These are phyloP conservation scores for Fusarium kyushuense DNA, from an alignment of 2,329 filamentous ascomycete species.

Conservation along the genomic window DNA sequence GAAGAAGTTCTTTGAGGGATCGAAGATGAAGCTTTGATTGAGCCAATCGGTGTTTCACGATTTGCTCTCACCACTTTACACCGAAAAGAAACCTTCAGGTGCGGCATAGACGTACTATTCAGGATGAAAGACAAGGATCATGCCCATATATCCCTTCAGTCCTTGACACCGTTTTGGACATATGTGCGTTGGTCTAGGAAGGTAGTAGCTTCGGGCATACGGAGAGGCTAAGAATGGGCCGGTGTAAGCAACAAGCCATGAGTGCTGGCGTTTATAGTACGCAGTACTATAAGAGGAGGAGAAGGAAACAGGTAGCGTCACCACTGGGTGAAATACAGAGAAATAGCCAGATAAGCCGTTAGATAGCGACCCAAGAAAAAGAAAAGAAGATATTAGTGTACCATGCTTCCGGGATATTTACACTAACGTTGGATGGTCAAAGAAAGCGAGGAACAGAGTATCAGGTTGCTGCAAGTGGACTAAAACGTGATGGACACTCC, in stretches of 20 bases:
- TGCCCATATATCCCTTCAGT: slow-evolving; percentile 5
- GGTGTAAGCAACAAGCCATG: slow-evolving; percentile 4
- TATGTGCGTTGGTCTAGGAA: slow-evolving; percentile 12
- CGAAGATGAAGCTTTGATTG: slow-evolving; percentile 2
- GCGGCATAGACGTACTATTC: slow-evolving; percentile 11
- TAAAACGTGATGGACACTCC: slow-evolving; percentile 28
- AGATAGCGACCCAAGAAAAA: background rate
- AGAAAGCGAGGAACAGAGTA: slow-evolving; percentile 5
- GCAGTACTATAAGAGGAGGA: background rate
- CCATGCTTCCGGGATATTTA: slow-evolving; percentile 17
- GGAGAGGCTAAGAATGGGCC: slow-evolving; percentile 3
- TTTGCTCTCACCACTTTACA: background rate
- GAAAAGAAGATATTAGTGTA: slow-evolving; percentile 21
- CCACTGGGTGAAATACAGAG: too few species aligned
- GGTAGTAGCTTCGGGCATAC: slow-evolving; percentile 27
- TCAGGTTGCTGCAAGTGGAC: slow-evolving; percentile 12
- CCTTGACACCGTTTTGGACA: background rate
- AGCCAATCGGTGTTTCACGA: slow-evolving; percentile 23
- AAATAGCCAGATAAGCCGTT: background rate
- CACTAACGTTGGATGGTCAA: slow-evolving; percentile 17
- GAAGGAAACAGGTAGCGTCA: background rate
- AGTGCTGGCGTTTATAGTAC: slow-evolving; percentile 3
- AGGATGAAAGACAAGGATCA: slow-evolving; percentile 29
- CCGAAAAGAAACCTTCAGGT: background rate
- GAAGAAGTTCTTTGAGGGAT: background rate